Evolutionary conservation across 1,139 yeast genomes (phyloP).

Genomic region (Ashbya aceris): DNA sequence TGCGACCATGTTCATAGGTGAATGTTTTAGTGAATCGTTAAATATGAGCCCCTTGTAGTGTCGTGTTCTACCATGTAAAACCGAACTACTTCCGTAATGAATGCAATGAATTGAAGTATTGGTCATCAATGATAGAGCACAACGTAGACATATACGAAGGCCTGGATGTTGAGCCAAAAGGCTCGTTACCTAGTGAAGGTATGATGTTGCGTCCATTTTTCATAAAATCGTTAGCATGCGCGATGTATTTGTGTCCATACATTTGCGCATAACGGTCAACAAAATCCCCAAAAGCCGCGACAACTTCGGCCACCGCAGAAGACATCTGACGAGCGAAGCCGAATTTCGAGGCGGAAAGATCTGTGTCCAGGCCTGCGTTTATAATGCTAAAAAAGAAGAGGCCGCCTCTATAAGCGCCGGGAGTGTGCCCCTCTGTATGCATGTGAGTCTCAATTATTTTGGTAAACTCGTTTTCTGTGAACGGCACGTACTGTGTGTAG

Average conservation of each 20-base stretch:
- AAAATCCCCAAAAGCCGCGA: conserved; percentile 14
- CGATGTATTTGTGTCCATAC: conserved; percentile 20
- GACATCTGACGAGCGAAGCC: conserved; percentile 14
- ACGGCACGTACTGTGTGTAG: conserved; percentile 46
- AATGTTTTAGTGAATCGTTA: no score
- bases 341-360: conserved; percentile 7
- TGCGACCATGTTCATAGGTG: no score
- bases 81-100: background rate
- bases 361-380: conserved; percentile 16
- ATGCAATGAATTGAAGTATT: conserved; percentile 6
- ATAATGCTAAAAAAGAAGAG: conserved; percentile 17
- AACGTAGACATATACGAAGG: conserved; percentile 7
- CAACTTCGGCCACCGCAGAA: conserved; percentile 10
- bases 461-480: conserved; percentile 40
- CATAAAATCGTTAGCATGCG: conserved; percentile 17
- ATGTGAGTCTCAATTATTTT: background rate
- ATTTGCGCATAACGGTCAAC: conserved; percentile 16
- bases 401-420: conserved; percentile 1
- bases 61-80: no score
- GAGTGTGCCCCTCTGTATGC: conserved; percentile 2
- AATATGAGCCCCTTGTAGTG: no score
- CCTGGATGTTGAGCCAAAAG: background rate
- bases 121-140: conserved; percentile 8
- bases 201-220: conserved; percentile 8
- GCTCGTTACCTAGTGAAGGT: background rate